Base-by-base conservation (phyloP, 495 filamentous ascomycete genomes). In the Hyaloscypha hepaticicola region DNA sequence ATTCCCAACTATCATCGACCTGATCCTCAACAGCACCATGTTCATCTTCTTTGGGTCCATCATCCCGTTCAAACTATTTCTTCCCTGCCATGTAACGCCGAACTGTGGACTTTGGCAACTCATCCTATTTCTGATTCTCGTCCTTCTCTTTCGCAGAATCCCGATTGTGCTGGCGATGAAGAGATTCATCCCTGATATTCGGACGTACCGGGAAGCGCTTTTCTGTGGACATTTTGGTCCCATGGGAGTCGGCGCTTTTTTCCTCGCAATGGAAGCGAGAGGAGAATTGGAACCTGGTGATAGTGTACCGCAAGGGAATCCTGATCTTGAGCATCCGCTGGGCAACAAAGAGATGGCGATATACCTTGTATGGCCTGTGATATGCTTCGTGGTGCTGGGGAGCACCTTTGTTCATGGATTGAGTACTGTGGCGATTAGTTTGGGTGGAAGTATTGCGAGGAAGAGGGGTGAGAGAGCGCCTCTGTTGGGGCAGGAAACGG, bases 221-320 rank as follows among this genome's bases (percentile, higher is more conserved):
- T 84, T 82, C 70, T 74, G 72, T 61, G 81, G 81, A 0, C 81
- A 83, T 67, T 83, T 84, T 64, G 80, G 79, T 1, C 79, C 80
- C 45, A 84, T 84, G 77, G 81, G 81, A 28, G 72, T 82, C 1
- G 81, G 81, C 1, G 81, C 76, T 6, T 59, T 82, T 14, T 84
- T 83, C 69, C 74, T 84, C 11, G 76, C 78, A 50, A 81, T 83
- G 51, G 81, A 83, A 72, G 79, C 79, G 1, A 70, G 78, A 19
- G 80, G 74, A 1, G 69, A 80, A 58, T 68, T 84, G 1, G 79
- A 82, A 62, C 80, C 71, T 2, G 78, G 67, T 16, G 72, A 71
- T 0, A 73, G 73, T 3, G 6, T 72, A 6, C 76, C 78, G 3
- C 33, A 74, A 12, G 69, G 72, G 12, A 60, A 76, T 25, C 77